Percentiles rank a stretch among this genome's conserved stretches.
These are phyloP conservation scores for Akanthomyces dipterigenus DNA, from an alignment of 2,329 filamentous ascomycete genomes.

Conservation along the genomic window DNA sequence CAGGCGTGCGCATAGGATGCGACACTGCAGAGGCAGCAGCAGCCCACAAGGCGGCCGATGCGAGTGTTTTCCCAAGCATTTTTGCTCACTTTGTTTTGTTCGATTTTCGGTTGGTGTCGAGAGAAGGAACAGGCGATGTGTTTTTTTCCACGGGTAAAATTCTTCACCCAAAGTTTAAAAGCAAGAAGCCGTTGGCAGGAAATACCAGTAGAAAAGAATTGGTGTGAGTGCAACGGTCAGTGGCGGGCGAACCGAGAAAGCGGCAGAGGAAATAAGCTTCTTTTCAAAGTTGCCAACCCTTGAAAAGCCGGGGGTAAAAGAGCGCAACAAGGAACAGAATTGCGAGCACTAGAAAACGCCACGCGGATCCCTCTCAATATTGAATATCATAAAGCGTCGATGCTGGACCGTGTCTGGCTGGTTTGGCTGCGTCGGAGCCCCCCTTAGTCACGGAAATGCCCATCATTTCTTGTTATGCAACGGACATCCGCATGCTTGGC, in stretches of 20 bases:
- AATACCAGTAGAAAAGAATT: neutral
- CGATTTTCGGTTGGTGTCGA: neutral
- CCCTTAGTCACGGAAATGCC: too few relatives aligned
- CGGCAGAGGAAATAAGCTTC: conserved; percentile 7
- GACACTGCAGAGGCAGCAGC: neutral
- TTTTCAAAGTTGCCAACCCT: conserved; percentile 7
- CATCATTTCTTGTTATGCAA: too few relatives aligned
- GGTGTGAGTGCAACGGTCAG: neutral
- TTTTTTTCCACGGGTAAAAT: neutral
- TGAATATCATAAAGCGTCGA: neutral
- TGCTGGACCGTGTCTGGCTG: too few relatives aligned
- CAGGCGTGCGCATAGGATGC: conserved; percentile 7
- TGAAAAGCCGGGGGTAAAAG: neutral
- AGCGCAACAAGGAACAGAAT: neutral
- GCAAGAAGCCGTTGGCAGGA: neutral
- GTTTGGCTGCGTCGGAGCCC: too few relatives aligned
- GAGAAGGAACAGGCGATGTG: neutral
- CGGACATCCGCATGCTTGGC: neutral
- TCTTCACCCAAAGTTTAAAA: neutral
- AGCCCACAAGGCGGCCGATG: conserved; percentile 3
- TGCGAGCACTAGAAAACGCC: neutral
- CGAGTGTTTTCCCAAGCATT: neutral
- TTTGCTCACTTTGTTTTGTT: neutral
- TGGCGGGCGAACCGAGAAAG: neutral
- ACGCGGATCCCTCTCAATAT: neutral